Evolutionary conservation across 1,284 basidiomycete species (phyloP), one percentile per base, ranked within the genome.

Genomic region (Ustilago esculenta): DNA sequence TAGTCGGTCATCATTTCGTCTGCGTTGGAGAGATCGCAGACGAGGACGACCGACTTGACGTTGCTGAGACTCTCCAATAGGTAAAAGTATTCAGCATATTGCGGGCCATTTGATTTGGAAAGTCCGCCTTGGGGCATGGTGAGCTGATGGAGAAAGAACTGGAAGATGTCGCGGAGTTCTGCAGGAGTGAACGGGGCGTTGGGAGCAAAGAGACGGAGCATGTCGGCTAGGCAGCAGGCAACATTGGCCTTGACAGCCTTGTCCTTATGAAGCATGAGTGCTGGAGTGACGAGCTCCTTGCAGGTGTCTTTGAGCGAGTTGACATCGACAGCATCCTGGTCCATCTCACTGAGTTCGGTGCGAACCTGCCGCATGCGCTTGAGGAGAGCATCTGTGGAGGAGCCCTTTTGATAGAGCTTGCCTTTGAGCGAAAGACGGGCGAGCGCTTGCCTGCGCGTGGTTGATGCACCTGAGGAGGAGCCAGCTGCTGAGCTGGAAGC

Each of bases 211-310:
- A 98, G 86, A 32, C 93, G 85, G 45, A 99, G 88, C 58, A 98
- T 85, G 82, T 99, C 94, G 2, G 94, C 93, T 17, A 99, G 86
- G 83, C 94, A 98, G 83, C 93, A 96, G 0, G 93, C 94, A 5
- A 91, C 88, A 73, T 91, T 92, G 0, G 93, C 94, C 82, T 94
- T 96, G 73, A 98, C 92, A 18, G 92, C 93, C 41, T 88, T 87
- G 84, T 98, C 94, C 83, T 92, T 95, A 73, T 98, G 94, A 25
- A 94, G 87, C 37, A 97, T 86, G 34, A 98, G 88, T 2, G 89
- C 87, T 1, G 87, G 87, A 77, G 86, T 86, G 70, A 95, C 87
- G 77, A 98, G 88, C 75, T 96, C 91, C 51, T 90, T 88, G 65
- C 89, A 87, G 25, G 90, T 87, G 18, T 84, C 81, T 47, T 86